These are phyloP conservation scores for Trichocladium uniseriatum DNA, from an alignment of 495 filamentous ascomycete species.

Conservation along the genomic window DNA sequence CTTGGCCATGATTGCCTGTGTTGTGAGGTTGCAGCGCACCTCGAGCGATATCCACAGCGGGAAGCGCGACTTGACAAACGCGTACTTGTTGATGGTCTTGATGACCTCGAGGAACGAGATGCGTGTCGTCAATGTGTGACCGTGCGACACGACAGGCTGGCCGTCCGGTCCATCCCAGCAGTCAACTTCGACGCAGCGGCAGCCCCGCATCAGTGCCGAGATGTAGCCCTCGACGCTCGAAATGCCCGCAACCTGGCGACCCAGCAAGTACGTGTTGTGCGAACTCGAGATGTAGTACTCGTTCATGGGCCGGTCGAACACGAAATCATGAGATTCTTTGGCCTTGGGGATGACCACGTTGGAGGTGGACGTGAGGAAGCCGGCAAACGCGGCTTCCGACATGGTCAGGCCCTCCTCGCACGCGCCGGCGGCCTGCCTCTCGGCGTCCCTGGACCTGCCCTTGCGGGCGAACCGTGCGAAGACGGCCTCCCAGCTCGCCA, in stretches of 20 bases:
- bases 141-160: conserved; percentile 80
- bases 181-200: conserved; percentile 92
- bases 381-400: conserved; percentile 63
- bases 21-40: conserved; percentile 77
- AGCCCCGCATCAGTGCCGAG: conserved; percentile 74
- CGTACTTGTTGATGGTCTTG: conserved; percentile 84
- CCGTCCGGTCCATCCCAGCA: conserved; percentile 92
- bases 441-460: conserved; percentile 45
- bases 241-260: conserved; percentile 76
- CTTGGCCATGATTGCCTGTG: conserved; percentile 81
- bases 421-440: conserved; percentile 23
- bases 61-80: conserved; percentile 70
- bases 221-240: conserved; percentile 95
- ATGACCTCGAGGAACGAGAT: conserved; percentile 85
- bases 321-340: conserved; percentile 44
- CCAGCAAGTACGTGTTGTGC: conserved; percentile 93
- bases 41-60: conserved; percentile 92
- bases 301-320: conserved; percentile 76
- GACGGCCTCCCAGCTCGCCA: conserved; percentile 56
- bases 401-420: conserved; percentile 48
- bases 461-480: conserved; percentile 66
- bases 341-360: conserved; percentile 54
- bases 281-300: conserved; percentile 99
- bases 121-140: conserved; percentile 75
- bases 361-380: conserved; percentile 63